These are phyloP conservation scores for Rhodotorula sp. DNA, from an alignment of 1,284 basidiomycete genomes.

Conservation along the genomic window DNA sequence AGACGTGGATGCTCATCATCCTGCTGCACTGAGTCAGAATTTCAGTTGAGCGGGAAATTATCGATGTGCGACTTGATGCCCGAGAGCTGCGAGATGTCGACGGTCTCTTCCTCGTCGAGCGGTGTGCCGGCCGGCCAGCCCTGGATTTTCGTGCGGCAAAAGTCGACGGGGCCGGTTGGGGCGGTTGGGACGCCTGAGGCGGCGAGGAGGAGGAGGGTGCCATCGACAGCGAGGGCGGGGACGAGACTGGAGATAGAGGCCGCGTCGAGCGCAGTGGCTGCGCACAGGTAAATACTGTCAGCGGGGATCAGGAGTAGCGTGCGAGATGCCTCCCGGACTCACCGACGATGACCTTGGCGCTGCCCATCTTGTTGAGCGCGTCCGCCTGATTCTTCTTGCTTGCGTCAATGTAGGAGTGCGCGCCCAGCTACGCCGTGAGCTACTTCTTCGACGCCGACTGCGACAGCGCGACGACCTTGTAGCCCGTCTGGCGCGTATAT, in stretches of 20 bases:
- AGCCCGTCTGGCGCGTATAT: slow-evolving; percentile 44
- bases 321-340: no score
- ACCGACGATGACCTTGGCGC: slow-evolving; percentile 21
- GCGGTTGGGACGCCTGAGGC: neutral
- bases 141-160: neutral
- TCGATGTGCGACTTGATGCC: neutral
- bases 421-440: slow-evolving; percentile 50
- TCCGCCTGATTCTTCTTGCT: slow-evolving; percentile 44
- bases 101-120: neutral
- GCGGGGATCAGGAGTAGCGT: no score
- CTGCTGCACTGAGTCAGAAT: neutral
- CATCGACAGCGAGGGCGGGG: neutral
- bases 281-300: neutral
- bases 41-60: slow-evolving; percentile 30
- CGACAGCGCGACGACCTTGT: slow-evolving; percentile 49
- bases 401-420: slow-evolving; percentile 48
- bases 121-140: neutral
- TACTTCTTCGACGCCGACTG: slow-evolving; percentile 45
- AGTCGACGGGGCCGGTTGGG: neutral
- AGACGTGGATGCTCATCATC: slow-evolving; percentile 1
- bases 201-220: slow-evolving; percentile 1
- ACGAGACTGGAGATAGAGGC: neutral
- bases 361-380: slow-evolving; percentile 51
- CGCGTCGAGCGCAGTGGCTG: neutral
- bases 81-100: neutral